Conservation (phyloP, 1,284 basidiomycete species). For the Ustilago loliicola region DNA sequence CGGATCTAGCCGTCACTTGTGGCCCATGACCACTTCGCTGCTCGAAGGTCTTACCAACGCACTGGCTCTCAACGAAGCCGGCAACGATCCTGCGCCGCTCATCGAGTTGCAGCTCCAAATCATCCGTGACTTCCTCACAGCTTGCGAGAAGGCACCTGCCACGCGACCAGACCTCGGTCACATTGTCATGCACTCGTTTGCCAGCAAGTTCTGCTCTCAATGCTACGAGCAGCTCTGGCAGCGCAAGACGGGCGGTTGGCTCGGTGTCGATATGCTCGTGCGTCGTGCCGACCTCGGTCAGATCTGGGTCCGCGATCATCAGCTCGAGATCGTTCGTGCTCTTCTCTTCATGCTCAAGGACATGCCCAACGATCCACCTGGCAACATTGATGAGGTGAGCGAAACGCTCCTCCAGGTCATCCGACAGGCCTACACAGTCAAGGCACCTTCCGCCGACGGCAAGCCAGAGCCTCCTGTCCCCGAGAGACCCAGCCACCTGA, state of each 20-base stretch:
- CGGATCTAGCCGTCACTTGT: slow-evolving; percentile 75
- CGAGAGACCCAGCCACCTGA: slow-evolving; percentile 62
- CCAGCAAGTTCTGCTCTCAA: slow-evolving; percentile 66
- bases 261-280: slow-evolving; percentile 66
- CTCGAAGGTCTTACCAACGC: slow-evolving; percentile 65
- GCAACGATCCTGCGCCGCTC: slow-evolving; percentile 66
- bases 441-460: slow-evolving; percentile 40
- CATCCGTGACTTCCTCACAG: slow-evolving; percentile 57
- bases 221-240: slow-evolving; percentile 70
- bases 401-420: slow-evolving; percentile 85
- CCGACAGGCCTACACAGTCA: slow-evolving; percentile 71
- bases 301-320: slow-evolving; percentile 85
- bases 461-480: slow-evolving; percentile 44
- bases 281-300: slow-evolving; percentile 74
- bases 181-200: slow-evolving; percentile 67
- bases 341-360: slow-evolving; percentile 95
- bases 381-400: slow-evolving; percentile 83
- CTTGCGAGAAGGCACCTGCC: slow-evolving; percentile 57
- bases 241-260: slow-evolving; percentile 70
- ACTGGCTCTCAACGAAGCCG: slow-evolving; percentile 56
- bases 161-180: slow-evolving; percentile 60
- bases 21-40: slow-evolving; percentile 72
- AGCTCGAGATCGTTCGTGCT: slow-evolving; percentile 90
- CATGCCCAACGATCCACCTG: slow-evolving; percentile 89
- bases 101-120: slow-evolving; percentile 60